These are phyloP conservation scores for Talaromyces funiculosus DNA, from an alignment of 2,329 filamentous ascomycete species.

Conservation along the genomic window DNA sequence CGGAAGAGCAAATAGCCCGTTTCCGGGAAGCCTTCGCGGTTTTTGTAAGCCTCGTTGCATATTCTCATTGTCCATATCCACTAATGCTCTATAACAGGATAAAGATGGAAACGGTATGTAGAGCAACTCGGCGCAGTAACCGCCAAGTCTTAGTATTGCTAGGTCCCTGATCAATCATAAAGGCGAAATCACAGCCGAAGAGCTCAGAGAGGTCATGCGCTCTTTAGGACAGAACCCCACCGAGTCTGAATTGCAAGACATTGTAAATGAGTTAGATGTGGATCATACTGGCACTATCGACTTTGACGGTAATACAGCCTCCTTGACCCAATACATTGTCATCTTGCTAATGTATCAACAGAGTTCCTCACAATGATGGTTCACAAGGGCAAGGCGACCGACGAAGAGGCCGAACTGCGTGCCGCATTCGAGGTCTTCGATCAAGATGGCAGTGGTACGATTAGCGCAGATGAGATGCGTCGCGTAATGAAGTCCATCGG, in stretches of 20 bases:
- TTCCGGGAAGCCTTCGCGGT: slow-evolving; percentile 99
- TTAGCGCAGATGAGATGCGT: slow-evolving; percentile 79
- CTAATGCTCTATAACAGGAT: slow-evolving; percentile 51
- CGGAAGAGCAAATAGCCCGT: slow-evolving; percentile 99
- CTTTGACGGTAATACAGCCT: slow-evolving; percentile 73
- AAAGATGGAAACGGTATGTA: slow-evolving; percentile 86
- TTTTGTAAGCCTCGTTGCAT: slow-evolving; percentile 75
- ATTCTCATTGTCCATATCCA: background rate
- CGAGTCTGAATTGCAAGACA: slow-evolving; percentile 83
- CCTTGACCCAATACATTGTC: background rate
- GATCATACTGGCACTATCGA: slow-evolving; percentile 92
- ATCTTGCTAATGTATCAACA: slow-evolving; percentile 31
- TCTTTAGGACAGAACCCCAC: slow-evolving; percentile 85
- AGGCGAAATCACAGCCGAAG: slow-evolving; percentile 91
- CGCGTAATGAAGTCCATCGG: slow-evolving; percentile 91
- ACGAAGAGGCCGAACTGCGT: slow-evolving; percentile 84
- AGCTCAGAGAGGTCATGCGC: slow-evolving; percentile 84
- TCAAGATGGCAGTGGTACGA: slow-evolving; percentile 86
- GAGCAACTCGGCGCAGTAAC: background rate
- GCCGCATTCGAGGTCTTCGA: slow-evolving; percentile 89
- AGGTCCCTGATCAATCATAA: slow-evolving; percentile 7
- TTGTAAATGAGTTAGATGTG: slow-evolving; percentile 90
- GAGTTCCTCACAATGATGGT: slow-evolving; percentile 94
- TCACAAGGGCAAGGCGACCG: slow-evolving; percentile 89
- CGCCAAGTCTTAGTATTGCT: background rate